Percentiles rank a stretch among this genome's conserved stretches.
Conservation (phyloP, 192 early-diverging fungal species). For the Backusella parvicylindrica region DNA sequence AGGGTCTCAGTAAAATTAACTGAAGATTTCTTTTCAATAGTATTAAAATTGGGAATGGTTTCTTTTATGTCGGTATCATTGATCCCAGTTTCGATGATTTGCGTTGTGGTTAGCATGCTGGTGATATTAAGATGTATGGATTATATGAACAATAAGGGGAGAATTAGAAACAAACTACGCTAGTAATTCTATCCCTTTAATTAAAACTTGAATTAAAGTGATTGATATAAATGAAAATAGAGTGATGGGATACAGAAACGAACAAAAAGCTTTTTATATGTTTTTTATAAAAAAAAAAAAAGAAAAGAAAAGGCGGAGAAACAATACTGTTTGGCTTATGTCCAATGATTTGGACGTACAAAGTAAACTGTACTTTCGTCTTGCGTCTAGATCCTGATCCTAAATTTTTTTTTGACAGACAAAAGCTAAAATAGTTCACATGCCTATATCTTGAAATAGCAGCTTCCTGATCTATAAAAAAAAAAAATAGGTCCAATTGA, state of each 20-base stretch:
- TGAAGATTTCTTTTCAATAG: background rate
- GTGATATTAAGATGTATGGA: background rate
- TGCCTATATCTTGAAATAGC: background rate
- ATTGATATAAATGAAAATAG: background rate
- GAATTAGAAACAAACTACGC: background rate
- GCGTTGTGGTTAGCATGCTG: background rate
- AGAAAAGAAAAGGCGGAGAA: background rate
- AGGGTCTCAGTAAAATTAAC: background rate
- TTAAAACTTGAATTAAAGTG: background rate
- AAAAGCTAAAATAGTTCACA: background rate
- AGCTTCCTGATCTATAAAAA: background rate
- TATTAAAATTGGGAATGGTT: background rate
- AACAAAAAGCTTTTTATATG: background rate
- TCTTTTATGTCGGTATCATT: background rate
- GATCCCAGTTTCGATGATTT: background rate
- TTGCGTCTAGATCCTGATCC: background rate
- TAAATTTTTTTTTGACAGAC: background rate
- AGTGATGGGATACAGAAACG: background rate
- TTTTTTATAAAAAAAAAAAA: background rate
- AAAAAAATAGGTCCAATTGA: background rate
- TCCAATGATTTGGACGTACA: background rate
- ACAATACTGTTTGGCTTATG: background rate
- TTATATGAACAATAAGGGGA: background rate
- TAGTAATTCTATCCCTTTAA: background rate
- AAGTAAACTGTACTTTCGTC: background rate